Base-by-base conservation (phyloP, 2,329 filamentous ascomycete species). In the Exophiala lecanii-corni region DNA sequence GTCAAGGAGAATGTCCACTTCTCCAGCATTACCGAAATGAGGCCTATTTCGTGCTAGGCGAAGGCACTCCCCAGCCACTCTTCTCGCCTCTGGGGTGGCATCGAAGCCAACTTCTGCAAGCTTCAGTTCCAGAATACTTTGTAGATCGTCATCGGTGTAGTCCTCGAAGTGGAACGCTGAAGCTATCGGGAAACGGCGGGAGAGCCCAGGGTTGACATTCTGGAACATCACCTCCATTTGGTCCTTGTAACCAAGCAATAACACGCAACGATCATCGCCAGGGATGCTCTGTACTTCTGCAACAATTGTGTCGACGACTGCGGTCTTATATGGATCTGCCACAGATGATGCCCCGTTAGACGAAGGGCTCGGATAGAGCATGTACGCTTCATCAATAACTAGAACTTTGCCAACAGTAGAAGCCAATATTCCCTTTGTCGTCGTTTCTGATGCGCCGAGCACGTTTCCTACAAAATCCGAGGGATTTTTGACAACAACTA, bases 381-480 rank as follows among this genome's bases (percentile, higher is more conserved):
- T 78, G 50, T 91, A 89, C 0, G 85, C 85, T 57, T 92, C 86
- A 49, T 91, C 86, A 2, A 91, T 88, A 10, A 91, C 76, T 0
- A 91, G 71, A 0, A 89, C 83, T 51, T 89, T 91, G 0, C 86
- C 86, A 0, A 74, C 51, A 0, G 82, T 79, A 0, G 79, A 66
- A 0, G 75, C 77, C 0, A 91, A 68, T 5, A 89, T 88, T 0
- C 69, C 80, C 51, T 86, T 89, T 0, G 85, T 89, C 23, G 80
- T 78, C 2, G 73, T 68, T 59, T 91, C 85, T 0, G 85, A 89
- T 1, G 73, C 67, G 0, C 86, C 86, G 0, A 91, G 48, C 0
- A 58, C 68, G 6, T 61, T 63, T 0, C 83, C 84, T 1, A 89
- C 66, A 54, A 91, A 89, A 53, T 91, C 86, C 0, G 84, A 65